Conservation (phyloP, 73 alveolate genomes). For the Paraurostyla sp. region DNA sequence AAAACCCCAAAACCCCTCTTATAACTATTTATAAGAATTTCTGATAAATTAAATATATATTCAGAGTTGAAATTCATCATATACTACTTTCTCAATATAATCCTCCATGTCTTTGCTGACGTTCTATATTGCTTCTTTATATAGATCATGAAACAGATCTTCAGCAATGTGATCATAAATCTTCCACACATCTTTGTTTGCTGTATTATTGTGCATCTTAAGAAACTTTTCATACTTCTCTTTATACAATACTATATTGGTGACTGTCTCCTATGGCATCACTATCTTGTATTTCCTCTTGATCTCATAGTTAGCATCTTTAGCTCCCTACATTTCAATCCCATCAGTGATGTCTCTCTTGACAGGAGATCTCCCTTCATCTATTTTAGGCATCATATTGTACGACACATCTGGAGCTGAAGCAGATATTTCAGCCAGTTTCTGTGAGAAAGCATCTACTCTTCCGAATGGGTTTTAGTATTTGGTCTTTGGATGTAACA, state of each 20-base stretch:
- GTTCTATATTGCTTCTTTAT: conserved; percentile 29
- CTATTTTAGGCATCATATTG: conserved; percentile 31
- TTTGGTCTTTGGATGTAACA: background rate
- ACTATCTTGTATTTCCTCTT: conserved; percentile 18
- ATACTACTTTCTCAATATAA: conserved; percentile 37
- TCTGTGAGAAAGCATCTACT: conserved; percentile 20
- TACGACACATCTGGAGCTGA: conserved; percentile 7
- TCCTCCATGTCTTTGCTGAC: conserved; percentile 56
- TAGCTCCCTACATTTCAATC: background rate
- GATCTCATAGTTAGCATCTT: background rate
- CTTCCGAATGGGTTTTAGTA: conserved; percentile 11
- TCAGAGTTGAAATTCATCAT: conserved; percentile 49
- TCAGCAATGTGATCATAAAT: conserved; percentile 67
- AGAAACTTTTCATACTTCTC: conserved; percentile 51
- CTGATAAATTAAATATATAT: background rate
- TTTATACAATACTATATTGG: background rate
- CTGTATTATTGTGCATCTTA: conserved; percentile 68
- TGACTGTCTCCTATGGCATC: background rate
- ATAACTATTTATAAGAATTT: background rate
- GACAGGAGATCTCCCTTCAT: background rate
- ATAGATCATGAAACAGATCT: conserved; percentile 64
- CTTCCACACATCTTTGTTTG: conserved; percentile 77
- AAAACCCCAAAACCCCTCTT: background rate
- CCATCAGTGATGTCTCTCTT: background rate
- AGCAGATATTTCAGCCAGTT: conserved; percentile 11